Evolutionary conservation across 1,139 yeast species (phyloP), one percentile per base, ranked within the genome.

Genomic region (Zygoascus hellenicus): DNA sequence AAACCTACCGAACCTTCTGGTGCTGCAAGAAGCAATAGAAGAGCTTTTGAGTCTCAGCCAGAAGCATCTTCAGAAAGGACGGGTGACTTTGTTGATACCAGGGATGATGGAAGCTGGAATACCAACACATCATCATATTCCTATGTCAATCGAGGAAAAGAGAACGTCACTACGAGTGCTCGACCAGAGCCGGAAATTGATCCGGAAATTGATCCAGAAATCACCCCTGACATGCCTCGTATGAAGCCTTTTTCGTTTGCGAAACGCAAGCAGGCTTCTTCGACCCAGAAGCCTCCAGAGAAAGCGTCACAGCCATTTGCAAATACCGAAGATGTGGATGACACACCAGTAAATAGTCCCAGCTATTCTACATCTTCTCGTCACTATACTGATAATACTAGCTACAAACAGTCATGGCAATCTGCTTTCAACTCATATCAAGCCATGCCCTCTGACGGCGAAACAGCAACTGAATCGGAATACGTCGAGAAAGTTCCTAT

Each of bases 61-160:
- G 7, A 22, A 22, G 7, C 26, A 4, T 22, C 26, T 22, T 37
- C 34, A 2, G 50, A 47, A 33, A 40, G 36, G 30, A 33, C 39
- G 1, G 29, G 45, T 6, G 26, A 26, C 5, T 48, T 48, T 22
- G 30, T 32, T 3, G 41, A 36, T 17, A 42, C 48, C 11, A 42
- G 40, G 5, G 38, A 39, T 10, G 32, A 42, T 15, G 26, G 26
- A 22, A 22, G 26, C 7, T 48, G 48, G 47, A 45, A 46, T 16
- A 19, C 38, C 11, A 36, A 44, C 6, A 38, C 49, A 5, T 40
- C 53, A 2, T 43, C 53, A 1, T 50, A 50, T 43, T 47, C 53
- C 5, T 52, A 47, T 36, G 53, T 50, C 9, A 22, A 7, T 46
- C 48, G 15, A 37, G 41, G 17, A 34, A 37, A 9, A 36, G 28